Evolutionary conservation across 306 rosid species (phyloP), one percentile per base, ranked within the genome.

Genomic region (Rubus parviflorus): DNA sequence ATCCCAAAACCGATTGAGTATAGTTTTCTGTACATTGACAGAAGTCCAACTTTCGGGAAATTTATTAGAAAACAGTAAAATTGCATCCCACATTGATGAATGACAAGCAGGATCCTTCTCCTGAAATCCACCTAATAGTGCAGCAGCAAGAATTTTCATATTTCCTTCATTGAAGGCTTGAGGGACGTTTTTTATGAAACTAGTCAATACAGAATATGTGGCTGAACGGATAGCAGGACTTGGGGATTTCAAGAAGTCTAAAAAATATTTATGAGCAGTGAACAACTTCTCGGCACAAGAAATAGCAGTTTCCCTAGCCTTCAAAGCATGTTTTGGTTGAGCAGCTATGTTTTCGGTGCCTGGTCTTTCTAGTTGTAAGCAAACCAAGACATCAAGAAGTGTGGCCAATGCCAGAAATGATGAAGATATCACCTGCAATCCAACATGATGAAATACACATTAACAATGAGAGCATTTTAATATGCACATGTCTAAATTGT

Each of bases 91-190:
- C 97, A 95, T 88, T 74, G 97, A 82, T 47, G 97, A 83, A 87
- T 95, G 97, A 83, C 97, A 92, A 52, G 79, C 72, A 74, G 97
- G 91, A 62, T 90, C 97, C 84, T 87, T 95, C 93, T 95, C 98
- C 65, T 84, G 89, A 82, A 95, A 92, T 77, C 92, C 87, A 86
- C 97, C 98, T 74, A 95, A 93, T 78, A 95, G 85, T 51, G 82
- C 84, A 43, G 85, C 85, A 54, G 97, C 87, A 73, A 95, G 74
- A 78, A 84, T 76, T 88, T 86, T 90, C 79, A 90, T 80, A 82
- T 89, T 92, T 78, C 77, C 97, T 76, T 95, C 91, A 81, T 75
- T 89, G 75, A 90, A 83, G 78, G 84, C 88, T 70, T 87, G 91
- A 54, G 98, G 97, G 51, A 92, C 73, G 77, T 92, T 92, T 83